These are phyloP conservation scores for Debaryomyces sp. DNA, from an alignment of 1,139 yeast species.

Conservation along the genomic window DNA sequence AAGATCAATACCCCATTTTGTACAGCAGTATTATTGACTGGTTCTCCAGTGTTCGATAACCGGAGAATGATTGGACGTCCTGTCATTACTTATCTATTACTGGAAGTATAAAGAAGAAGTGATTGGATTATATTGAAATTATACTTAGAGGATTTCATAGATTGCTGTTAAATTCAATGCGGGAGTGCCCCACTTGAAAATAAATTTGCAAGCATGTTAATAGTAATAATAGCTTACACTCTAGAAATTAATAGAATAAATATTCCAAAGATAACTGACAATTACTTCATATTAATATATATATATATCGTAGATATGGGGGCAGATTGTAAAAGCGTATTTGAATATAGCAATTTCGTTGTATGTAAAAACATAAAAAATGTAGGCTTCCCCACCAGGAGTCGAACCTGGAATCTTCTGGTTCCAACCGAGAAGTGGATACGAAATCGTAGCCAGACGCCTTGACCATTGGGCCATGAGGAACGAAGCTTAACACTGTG, in stretches of 20 bases:
- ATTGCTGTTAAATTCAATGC: conserved; percentile 6
- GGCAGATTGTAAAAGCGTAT: neutral
- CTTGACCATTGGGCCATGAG: conserved; percentile 61
- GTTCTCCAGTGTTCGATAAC: conserved; percentile 58
- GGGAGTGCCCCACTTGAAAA: conserved; percentile 1
- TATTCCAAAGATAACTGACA: neutral
- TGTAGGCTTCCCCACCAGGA: conserved; percentile 87
- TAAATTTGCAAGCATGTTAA: neutral
- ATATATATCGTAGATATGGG: neutral
- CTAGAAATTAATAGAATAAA: too few species aligned
- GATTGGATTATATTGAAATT: neutral
- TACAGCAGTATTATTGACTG: conserved; percentile 47
- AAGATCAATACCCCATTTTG: conserved; percentile 64
- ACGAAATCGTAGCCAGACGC: conserved; percentile 57
- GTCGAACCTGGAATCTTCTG: conserved; percentile 95
- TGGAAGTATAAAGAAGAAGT: neutral
- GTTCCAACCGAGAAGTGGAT: conserved; percentile 57
- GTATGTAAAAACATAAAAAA: conserved; percentile 18
- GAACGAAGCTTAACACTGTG: conserved; percentile 43
- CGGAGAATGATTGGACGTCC: conserved; percentile 45
- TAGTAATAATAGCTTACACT: neutral
- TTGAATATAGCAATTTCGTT: neutral
- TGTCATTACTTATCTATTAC: conserved; percentile 3
- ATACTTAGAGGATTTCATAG: neutral
- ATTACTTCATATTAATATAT: neutral